phyloP scores from a whole-genome alignment of 2,329 filamentous ascomycete genomes.

The Nakataea oryzae region DNA sequence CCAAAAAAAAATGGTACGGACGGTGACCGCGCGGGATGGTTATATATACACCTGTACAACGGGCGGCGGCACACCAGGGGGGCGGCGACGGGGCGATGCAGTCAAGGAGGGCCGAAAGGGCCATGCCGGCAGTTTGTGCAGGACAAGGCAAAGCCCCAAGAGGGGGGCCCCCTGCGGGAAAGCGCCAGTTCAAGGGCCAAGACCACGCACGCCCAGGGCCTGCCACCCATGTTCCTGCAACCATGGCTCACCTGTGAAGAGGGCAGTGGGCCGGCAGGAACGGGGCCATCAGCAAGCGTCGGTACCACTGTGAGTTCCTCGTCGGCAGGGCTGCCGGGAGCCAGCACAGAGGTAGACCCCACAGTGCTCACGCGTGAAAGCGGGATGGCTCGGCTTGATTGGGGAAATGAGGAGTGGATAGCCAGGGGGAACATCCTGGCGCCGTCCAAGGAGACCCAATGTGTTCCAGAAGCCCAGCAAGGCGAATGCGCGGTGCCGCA shows the following conservation, averaged over 20 bases:
- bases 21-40: not conserved
- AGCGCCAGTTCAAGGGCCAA: not conserved
- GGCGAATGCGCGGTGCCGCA: not conserved
- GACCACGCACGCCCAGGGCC: not conserved
- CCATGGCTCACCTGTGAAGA: not conserved
- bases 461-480: not conserved
- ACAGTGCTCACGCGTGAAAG: not conserved
- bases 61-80: too few species aligned
- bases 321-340: not conserved
- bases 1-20: not conserved
- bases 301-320: not conserved
- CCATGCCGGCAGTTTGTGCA: not conserved
- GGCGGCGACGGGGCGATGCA: too few species aligned
- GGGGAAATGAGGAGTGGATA: not conserved
- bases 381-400: not conserved
- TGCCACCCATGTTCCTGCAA: not conserved
- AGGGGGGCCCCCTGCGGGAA: not conserved
- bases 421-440: not conserved
- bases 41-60: not conserved
- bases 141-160: not conserved
- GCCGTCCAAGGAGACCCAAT: not conserved
- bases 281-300: not conserved
- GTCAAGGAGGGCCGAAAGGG: not conserved
- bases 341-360: not conserved
- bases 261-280: not conserved